phyloP scores from a whole-genome alignment of 768 basidiomycete genomes.

The Lentinula detonsa region DNA sequence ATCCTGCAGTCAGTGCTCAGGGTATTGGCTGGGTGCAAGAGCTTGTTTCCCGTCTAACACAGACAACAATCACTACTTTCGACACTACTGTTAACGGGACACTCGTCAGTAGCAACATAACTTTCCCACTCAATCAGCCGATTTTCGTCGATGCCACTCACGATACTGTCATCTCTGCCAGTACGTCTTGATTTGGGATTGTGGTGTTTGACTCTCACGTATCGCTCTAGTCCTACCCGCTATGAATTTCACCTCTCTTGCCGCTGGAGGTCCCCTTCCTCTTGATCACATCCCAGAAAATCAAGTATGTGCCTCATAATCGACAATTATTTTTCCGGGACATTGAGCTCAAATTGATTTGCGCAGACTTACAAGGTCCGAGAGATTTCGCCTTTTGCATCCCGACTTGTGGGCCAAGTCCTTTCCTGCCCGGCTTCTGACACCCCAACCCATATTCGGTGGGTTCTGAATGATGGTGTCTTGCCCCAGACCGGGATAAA shows the following conservation, averaged over 20 bases:
- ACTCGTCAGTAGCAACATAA: conserved; percentile 44
- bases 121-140: conserved; percentile 51
- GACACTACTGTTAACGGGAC: conserved; percentile 68
- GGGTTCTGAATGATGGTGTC: conserved; percentile 71
- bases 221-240: conserved; percentile 52
- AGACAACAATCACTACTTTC: conserved; percentile 43
- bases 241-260: conserved; percentile 64
- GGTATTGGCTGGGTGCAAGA: conserved; percentile 70
- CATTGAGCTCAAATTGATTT: conserved; percentile 20
- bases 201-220: not conserved
- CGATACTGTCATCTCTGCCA: conserved; percentile 64
- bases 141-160: conserved; percentile 74
- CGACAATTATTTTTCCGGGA: conserved; percentile 19
- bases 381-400: conserved; percentile 27
- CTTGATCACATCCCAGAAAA: conserved; percentile 49
- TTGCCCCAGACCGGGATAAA: conserved; percentile 60
- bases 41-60: conserved; percentile 61
- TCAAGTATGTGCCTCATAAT: conserved; percentile 48
- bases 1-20: conserved; percentile 52
- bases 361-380: conserved; percentile 28
- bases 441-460: conserved; percentile 44
- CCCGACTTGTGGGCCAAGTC: conserved; percentile 40
- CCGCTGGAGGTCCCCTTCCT: conserved; percentile 56
- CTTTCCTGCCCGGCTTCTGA: conserved; percentile 28
- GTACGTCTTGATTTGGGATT: conserved; percentile 24